Conservation (phyloP, 75 land plant species). For the Isoetes taiwanensis region DNA sequence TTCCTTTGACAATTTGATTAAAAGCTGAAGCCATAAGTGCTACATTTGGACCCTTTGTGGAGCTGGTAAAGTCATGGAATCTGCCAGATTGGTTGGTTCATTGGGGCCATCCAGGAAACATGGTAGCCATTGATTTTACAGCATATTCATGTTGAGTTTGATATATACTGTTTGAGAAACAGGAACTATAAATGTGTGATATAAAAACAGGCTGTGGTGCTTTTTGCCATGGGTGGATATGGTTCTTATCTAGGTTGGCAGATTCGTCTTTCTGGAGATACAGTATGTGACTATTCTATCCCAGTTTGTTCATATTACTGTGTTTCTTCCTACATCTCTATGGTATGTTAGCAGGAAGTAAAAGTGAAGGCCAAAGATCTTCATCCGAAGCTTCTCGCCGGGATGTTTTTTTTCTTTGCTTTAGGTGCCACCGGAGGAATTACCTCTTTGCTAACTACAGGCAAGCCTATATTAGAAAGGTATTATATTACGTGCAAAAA, state of each 20-base stretch:
- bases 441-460: conserved; percentile 60
- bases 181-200: not conserved
- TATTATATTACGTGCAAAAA: conserved; percentile 4
- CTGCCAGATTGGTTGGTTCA: conserved; percentile 88
- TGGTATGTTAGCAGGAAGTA: conserved; percentile 40
- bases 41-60: conserved; percentile 54
- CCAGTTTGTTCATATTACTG: not conserved
- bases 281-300: conserved; percentile 26
- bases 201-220: conserved; percentile 57
- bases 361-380: conserved; percentile 79
- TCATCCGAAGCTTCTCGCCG: conserved; percentile 80
- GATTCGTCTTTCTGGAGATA: conserved; percentile 50
- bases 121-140: conserved; percentile 30
- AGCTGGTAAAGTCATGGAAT: conserved; percentile 49
- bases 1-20: not conserved
- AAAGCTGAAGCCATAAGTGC: conserved; percentile 41
- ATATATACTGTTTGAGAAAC: not conserved
- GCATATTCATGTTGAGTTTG: not conserved
- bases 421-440: conserved; percentile 88
- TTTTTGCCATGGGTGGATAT: conserved; percentile 93
- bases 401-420: conserved; percentile 95
- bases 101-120: conserved; percentile 92
- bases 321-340: not conserved
- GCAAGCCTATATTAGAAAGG: conserved; percentile 77
- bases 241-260: conserved; percentile 85